Conservation (phyloP, 1,139 yeast genomes). For the Debaryomyces singareniensis region DNA sequence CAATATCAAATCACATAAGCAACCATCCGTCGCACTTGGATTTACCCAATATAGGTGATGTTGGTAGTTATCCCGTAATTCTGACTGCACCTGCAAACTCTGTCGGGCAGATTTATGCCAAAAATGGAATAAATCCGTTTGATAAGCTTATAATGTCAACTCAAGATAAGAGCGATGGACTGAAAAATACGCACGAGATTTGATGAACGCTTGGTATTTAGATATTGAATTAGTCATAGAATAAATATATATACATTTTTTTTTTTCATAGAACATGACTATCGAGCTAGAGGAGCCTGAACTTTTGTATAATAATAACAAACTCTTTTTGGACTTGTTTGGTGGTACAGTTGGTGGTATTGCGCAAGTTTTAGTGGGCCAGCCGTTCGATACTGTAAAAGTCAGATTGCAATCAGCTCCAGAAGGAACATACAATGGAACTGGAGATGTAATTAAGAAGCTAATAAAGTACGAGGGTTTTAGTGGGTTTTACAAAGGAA, state of each 20-base stretch:
- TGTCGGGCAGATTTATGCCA: conserved; percentile 30
- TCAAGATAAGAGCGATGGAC: conserved; percentile 9
- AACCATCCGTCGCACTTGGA: conserved; percentile 8
- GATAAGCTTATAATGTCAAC: conserved; percentile 34
- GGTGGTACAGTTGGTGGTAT: conserved; percentile 95
- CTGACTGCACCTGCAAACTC: conserved; percentile 31
- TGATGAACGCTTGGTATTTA: background rate
- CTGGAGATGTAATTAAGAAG: conserved; percentile 69
- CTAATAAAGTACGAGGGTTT: conserved; percentile 71
- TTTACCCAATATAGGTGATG: background rate
- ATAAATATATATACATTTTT: too few species aligned
- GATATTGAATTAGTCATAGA: background rate
- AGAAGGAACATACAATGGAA: conserved; percentile 66
- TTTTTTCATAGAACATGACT: conserved; percentile 20
- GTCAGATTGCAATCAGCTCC: conserved; percentile 86
- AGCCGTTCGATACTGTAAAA: conserved; percentile 92
- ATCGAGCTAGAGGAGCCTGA: conserved; percentile 45
- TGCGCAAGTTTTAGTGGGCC: conserved; percentile 92
- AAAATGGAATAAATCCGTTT: conserved; percentile 36
- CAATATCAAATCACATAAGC: background rate
- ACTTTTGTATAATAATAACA: conserved; percentile 30
- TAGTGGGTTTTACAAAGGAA: conserved; percentile 82
- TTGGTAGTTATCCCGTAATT: conserved; percentile 1
- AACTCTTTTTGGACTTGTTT: conserved; percentile 73
- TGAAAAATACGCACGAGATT: background rate